Evolutionary conservation across 2,329 filamentous ascomycete genomes (phyloP), one percentile per base, ranked within the genome.

Genomic region (Colletotrichum eleusines): DNA sequence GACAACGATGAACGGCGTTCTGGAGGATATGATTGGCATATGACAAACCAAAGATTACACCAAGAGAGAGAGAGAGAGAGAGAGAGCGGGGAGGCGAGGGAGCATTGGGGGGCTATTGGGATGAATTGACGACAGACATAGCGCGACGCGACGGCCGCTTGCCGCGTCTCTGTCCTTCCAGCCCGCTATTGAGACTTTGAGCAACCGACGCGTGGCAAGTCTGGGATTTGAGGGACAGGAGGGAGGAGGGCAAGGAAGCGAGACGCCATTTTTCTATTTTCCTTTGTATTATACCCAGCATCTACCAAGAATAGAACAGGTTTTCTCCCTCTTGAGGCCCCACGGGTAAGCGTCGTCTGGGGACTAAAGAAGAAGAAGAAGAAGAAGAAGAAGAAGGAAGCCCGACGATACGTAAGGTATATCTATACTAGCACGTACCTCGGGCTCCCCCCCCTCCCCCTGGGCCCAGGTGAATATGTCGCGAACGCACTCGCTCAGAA

Each of bases 281-380:
- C 38, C 31, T 58, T n/a, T 71, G 64, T 71, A 63, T 59, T 68
- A 71, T 71, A 71, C 68, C 68, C 68, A 28, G 64, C 58, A 68
- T 59, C 26, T 59, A 71, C 44, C 68, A 68, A 68, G 58, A 68
- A 71, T 63, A 68, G 64, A 71, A 31, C 51, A 33, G 26, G 46
- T 66, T 48, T 58, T 48, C 28, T 40, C 42, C 14, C 16, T 7
- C 20, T n/a, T 18, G n/a, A 58, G 51, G 23, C 38, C 53, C 38
- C 38, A 38, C 38, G 64, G 42, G 63, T 23, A 12, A 42, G 23
- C 48, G n/a, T n/a, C n/a, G n/a, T n/a, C n/a, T n/a, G n/a, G n/a
- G n/a, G n/a, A n/a, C n/a, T n/a, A n/a, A n/a, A n/a, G n/a, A n/a
- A n/a, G n/a, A n/a, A n/a, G n/a, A n/a, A n/a, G n/a, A n/a, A n/a